A percentile compares a stretch with the other conserved stretches of the same genome.
phyloP scores from a whole-genome alignment of 768 basidiomycete species.

The Cystobasidiopsis lactophilus region DNA sequence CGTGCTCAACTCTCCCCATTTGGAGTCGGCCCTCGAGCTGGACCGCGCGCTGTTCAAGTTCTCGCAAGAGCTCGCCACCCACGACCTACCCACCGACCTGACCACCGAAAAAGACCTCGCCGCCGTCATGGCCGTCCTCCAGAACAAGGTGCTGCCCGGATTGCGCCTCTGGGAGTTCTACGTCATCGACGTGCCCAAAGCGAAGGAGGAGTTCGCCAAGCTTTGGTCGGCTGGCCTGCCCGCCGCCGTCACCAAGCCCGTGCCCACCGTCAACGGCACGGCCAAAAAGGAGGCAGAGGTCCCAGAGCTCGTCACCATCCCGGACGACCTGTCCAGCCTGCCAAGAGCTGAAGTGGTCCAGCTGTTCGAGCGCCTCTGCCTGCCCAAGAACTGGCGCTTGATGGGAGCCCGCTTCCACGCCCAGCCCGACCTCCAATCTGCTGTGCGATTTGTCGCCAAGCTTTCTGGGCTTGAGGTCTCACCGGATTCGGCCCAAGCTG shows the following conservation, averaged over 20 bases:
- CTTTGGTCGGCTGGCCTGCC: conserved; percentile 30
- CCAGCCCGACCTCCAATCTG: conserved; percentile 37
- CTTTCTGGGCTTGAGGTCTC: conserved; percentile 32
- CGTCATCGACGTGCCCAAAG: conserved; percentile 49
- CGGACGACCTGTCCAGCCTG: conserved; percentile 32
- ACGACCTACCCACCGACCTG: conserved; percentile 50
- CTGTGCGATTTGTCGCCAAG: conserved; percentile 49
- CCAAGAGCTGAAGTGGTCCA: conserved; percentile 37
- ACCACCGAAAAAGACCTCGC: conserved; percentile 46
- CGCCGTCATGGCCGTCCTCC: conserved; percentile 41
- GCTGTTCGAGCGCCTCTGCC: conserved; percentile 11
- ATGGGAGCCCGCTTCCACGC: conserved; percentile 38
- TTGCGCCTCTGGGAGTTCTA: conserved; percentile 86
- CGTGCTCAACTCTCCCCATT: conserved; percentile 69
- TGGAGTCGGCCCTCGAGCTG: conserved; percentile 75
- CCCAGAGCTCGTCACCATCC: conserved; percentile 25
- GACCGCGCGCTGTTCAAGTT: conserved; percentile 69
- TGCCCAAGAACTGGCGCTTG: conserved; percentile 10
- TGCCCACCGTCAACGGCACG: neutral
- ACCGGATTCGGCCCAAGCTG: conserved; percentile 32
- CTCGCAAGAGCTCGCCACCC: conserved; percentile 40
- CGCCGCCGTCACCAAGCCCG: conserved; percentile 21
- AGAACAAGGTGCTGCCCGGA: conserved; percentile 33
- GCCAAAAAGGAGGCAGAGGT: conserved; percentile 34
- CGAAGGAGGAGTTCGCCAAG: conserved; percentile 37